These are phyloP conservation scores for Cytospora chrysosperma DNA, from an alignment of 2,329 filamentous ascomycete species.

Conservation along the genomic window DNA sequence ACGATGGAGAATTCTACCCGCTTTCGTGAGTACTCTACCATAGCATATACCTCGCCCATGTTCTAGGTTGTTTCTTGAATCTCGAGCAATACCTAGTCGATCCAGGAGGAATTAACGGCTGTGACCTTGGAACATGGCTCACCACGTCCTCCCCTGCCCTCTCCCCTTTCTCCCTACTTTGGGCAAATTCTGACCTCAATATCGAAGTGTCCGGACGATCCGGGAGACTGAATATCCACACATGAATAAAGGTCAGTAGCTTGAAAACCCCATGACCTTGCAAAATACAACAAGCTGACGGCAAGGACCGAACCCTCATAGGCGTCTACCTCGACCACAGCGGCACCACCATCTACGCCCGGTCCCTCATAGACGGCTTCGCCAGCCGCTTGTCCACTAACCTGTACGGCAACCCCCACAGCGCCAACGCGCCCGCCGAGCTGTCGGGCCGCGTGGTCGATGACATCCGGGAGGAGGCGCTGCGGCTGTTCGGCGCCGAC, in stretches of 20 bases:
- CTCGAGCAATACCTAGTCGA: too few species aligned
- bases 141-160: too few species aligned
- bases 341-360: constrained; percentile 57
- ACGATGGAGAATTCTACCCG: constrained; percentile 18
- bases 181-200: too few species aligned
- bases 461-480: constrained; percentile 50
- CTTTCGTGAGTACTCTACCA: neutral
- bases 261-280: too few species aligned
- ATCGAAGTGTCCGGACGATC: constrained; percentile 33
- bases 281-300: neutral
- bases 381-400: constrained; percentile 52
- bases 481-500: constrained; percentile 58
- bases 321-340: constrained; percentile 59
- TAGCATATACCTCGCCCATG: too few species aligned
- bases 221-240: constrained; percentile 41
- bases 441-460: constrained; percentile 58
- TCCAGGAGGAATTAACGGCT: too few species aligned
- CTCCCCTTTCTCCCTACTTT: too few species aligned
- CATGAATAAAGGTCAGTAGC: constrained; percentile 40
- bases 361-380: constrained; percentile 56
- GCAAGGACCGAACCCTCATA: constrained; percentile 16
- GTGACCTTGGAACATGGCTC: too few species aligned
- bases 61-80: too few species aligned
- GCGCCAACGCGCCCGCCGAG: constrained; percentile 58
- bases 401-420: constrained; percentile 70